Evolutionary conservation across 2,329 filamentous ascomycete genomes (phyloP), one percentile per base, ranked within the genome.

Genomic region (Verticillium albo-atrum): DNA sequence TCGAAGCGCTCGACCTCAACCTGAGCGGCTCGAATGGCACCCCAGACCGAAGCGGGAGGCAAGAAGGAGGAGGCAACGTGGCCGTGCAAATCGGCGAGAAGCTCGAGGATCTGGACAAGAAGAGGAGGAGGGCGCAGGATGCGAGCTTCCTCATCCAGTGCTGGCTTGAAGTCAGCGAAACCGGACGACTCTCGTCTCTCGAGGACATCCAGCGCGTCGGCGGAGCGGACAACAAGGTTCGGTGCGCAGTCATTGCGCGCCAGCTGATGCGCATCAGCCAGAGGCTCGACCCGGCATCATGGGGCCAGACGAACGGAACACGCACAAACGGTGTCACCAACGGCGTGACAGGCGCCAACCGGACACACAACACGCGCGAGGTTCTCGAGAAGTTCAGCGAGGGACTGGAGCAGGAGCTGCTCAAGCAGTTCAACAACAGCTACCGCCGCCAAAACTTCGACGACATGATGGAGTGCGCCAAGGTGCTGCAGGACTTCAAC

Each of bases 391-490:
- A 97, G 72, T 99, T 98, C 74, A 91, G 93, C 27, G 95, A 99
- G 73, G 93, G 91, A 1, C 77, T 99, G 60, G 95, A 99, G 74
- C 96, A 98, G 71, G 95, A 99, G 70, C 80, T 99, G 42, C 78
- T 99, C 62, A 92, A 93, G 72, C 94, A 97, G 70, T 99, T 99
- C 75, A 96, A 99, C 79, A 92, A 96, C 70, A 97, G 94, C 78
- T 98, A 98, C 73, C 85, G 93, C 64, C 88, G 90, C 66, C 92
- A 96, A 68, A 97, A 98, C 75, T 97, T 96, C 70, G 92, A 97
- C 66, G 93, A 96, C 68, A 99, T 99, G 96, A 89, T 91, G 77
- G 95, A 98, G 72, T 99, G 95, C 72, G 91, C 96, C 58, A 91
- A 91, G 68, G 95, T 97, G 50, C 80, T 99, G 63, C 85, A 95